Base-by-base conservation (phyloP, 2,329 filamentous ascomycete genomes). In the Boeremia exigua region DNA sequence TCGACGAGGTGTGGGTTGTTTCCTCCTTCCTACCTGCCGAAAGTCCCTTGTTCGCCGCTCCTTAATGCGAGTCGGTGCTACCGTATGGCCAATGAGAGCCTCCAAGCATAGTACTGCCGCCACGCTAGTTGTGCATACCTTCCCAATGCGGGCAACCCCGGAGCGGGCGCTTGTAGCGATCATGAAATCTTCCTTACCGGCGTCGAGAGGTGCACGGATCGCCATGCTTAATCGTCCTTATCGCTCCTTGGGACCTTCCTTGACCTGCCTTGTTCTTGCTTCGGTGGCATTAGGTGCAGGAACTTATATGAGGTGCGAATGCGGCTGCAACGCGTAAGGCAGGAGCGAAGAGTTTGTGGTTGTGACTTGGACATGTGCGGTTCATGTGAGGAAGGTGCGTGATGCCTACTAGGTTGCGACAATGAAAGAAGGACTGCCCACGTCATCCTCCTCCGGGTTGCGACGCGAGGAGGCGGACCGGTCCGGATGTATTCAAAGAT, bases 111-210 rank as follows among this genome's bases (percentile, higher is more conserved):
- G 45, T 54, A 19, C 47, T 30, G 47, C 37, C 11, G n/a, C 17
- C 30, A 47, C 47, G 47, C 53, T 56, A 51, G 37, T 17, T 36
- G 17, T 51, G 37, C 32, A 51, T 42, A 56, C 53, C 53, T 56
- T 56, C 53, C 48, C 27, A 17, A 47, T 56, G 27, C 17, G 48
- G 47, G 33, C 47, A 38, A 34, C 37, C 30, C 53, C 47, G 53
- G 30, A 28, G 33, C 47, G 47, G 53, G 53, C 53, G 47, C 47
- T 56, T 56, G 53, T 43, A 51, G 53, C 53, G 53, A 56, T 56
- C 53, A 56, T 56, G 51, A 43, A 43, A 48, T 51, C 37, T 47
- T 49, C 46, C 52, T 28, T 50, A 12, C 53, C 43, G 47, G 47
- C 42, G 25, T 36, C n/a, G 47, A 15, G 42, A 46, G 25, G 17